Base-by-base conservation (phyloP, 495 filamentous ascomycete genomes). In the Terfezia boudieri region DNA sequence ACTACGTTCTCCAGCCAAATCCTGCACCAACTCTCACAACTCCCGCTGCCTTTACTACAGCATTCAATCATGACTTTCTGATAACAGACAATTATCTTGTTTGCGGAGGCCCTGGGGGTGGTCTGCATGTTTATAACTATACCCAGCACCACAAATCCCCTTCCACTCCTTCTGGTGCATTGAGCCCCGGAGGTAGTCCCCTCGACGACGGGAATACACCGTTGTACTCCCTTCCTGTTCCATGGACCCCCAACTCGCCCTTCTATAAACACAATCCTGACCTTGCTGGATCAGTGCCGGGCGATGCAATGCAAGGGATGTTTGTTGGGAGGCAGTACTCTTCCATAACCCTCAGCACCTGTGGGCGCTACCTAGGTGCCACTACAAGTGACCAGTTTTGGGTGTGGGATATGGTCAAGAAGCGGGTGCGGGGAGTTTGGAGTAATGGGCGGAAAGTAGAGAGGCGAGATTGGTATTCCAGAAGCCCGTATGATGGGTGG, bases 311-410 rank as follows among this genome's bases (percentile, higher is more conserved):
- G 41, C 41, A 46, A 20, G 41, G 41, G 14, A 14, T 46, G 41
- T 46, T 46, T 20, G 41, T 46, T 20, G 41, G 41, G 14, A 56
- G 63, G 17, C 58, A 58, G 16, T 66, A 57, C 49, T 66, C 64
- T 2, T 52, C 54, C 9, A 37, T 66, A 41, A 57, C 64, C 8
- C 52, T 66, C 48, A 66, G 63, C n/a, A 56, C 50, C 2, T 61
- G 61, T 36, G 64, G 64, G 11, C 52, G 64, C 14, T 66, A 58
- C 38, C 54, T 66, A 3, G 64, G 58, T 14, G 64, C 64, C 1
- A 60, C 64, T 22, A 66, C 59, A 35, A 66, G 64, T 53, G 64
- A 66, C 20, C 62, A 66, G 36, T 38, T 66, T 10, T 64, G 65
- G 56, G 48, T 66, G 37, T 64, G 65, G 37, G 64, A 66, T 36